Base-by-base conservation (phyloP, 352 stramenopile genomes). In the Phytophthora fragariae region DNA sequence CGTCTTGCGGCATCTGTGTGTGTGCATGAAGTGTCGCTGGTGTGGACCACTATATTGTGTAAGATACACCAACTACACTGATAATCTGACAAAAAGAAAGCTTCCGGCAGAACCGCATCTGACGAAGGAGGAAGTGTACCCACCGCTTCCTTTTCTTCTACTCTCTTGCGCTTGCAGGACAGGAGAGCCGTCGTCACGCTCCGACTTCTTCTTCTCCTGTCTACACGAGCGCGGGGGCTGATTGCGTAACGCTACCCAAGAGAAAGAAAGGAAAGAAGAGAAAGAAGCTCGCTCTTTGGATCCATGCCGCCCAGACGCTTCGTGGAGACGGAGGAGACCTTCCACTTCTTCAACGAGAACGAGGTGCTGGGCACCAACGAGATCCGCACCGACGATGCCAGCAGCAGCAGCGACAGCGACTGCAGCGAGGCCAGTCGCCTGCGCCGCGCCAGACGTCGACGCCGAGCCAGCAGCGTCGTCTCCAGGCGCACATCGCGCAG, bases 311-410 rank as follows among this genome's bases (percentile, higher is more conserved):
- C 62, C 14, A 69, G 62, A 66, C 73, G 73, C 64, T 77, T 80
- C 57, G 46, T 92, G 46, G 82, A 90, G 63, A 84, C 79, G 58
- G 78, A 89, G 27, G 85, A 91, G 47, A 89, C 82, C 12, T 85
- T 80, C 49, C 83, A 92, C 60, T 92, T 90, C 69, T 92, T 91
- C 75, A 89, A 86, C 44, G 78, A 81, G 15, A 75, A 83, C 27
- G 79, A 86, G 59, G 85, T 92, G 49, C 57, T 91, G 35, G 77
- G 82, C 65, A 88, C 83, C 5, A 92, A 92, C 70, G 85, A 87
- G 49, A 74, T 91, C 33, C 80, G 76, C 27, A 82, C 39, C 47
- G 66, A 66, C 19, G 77, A 84, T 24, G 74, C 47, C 31, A 67
- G 68, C 24, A 71, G 65, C 55, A 63, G 64, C 65, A 67, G 57